Base-by-base conservation (phyloP, 345 rosid species). In the Capsella bursapastoris region DNA sequence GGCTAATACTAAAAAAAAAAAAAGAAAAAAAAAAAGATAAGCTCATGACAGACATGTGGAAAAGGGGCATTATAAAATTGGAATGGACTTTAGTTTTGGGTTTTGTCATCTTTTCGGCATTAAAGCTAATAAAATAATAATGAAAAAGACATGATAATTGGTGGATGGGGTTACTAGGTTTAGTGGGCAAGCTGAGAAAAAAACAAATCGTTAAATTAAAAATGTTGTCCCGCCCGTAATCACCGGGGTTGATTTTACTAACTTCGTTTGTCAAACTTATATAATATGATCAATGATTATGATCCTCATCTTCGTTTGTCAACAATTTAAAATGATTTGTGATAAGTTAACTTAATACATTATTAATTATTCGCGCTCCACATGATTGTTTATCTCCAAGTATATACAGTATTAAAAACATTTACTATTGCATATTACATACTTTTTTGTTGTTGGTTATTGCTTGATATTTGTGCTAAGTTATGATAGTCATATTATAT, bases 101-200 rank as follows among this genome's bases (percentile, higher is more conserved):
- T 53, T 45, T 51, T 55, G 37, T 35, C 29, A 34, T 14, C 6
- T 15, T 61, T 45, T 22, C 34, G 51, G 63, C 56, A 25, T 0
- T 59, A 76, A 68, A 61, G 58, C 41, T 22, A 44, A 53, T 68
- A 68, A 44, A 43, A 53, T 68, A 62, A 53, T 52, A 53, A 62
- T 29, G 55, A 62, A 62, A 51, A 43, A 69, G 75, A 69, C 75
- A 61, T 53, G 73, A 76, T 68, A 69, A 69, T 45, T 76, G 59
- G 75, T 76, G 79, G 79, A 69, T 69, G 79, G 75, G 79, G 74
- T 67, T 59, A 64, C 28, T 25, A 60, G 53, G 28, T 56, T 56
- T 43, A 57, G 72, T 74, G 78, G 78, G 44, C 44, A 27, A 66
- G 56, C 25, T 64, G 49, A 56, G 71, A 57, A 57, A 38, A 22